Base-by-base conservation (phyloP, 495 filamentous ascomycete species). In the Aspergillus biplanus region DNA sequence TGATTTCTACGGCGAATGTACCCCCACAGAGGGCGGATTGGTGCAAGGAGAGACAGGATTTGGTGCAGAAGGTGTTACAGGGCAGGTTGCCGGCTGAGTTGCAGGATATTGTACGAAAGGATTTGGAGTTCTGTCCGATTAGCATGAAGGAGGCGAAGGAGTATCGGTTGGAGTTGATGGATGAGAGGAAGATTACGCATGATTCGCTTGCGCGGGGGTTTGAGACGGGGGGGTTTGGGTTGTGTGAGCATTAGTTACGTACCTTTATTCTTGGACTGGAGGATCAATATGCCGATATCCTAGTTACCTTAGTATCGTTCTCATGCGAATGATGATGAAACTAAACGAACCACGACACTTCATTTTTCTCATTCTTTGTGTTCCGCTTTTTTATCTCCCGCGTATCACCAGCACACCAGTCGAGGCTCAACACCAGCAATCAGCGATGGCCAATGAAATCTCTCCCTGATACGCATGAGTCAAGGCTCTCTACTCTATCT, bases 1-100 rank as follows among this genome's bases (percentile, higher is more conserved):
- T 86, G 46, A 73, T 84, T 11, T 80, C 74, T 0, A 83, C 85
- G 0, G 79, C 78, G 0, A 82, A 83, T 56, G 81, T 88, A 0
- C 83, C 85, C 1, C 83, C 83, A 1, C 84, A 81, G 59, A 65
- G 76, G 39, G 57, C 78, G 3, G 59, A 72, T 5, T 81, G 80
- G 69, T 56, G 56, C 16, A 15, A 56, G 7, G 64, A 71, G 63
- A 15, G 55, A 33, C 54, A 34, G 35, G 67, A 69, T 56, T 39
- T 58, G 27, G 44, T 75, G 52, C n/a, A 61, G 13, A 6, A 67
- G 7, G 56, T 59, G 31, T 33, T 67, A 33, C 15, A 50, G 5
- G 52, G 8, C 11, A 60, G 61, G 12, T 58, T 83, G 18, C 80
- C 80, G 11, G 35, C 37, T 0, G 80, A 85, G 71, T 27, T 84